Percentiles rank a stretch among this genome's conserved stretches.
These are phyloP conservation scores for Mucor racemosus DNA, from an alignment of 371 early-diverging fungal species.

Conservation along the genomic window DNA sequence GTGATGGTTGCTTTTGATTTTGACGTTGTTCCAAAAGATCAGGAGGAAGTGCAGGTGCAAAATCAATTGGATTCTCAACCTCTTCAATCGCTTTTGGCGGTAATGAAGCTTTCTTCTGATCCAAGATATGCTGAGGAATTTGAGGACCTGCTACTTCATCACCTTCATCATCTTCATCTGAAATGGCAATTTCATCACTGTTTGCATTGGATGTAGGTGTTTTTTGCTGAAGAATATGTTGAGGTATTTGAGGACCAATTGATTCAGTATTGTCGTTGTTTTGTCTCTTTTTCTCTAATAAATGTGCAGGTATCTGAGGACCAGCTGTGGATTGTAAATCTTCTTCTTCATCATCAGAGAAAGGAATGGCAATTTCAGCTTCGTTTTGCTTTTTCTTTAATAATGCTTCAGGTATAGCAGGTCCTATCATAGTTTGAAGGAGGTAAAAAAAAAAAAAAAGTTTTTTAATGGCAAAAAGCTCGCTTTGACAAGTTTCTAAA, in stretches of 20 bases:
- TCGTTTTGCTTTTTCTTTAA: conserved; percentile 18
- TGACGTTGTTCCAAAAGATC: conserved; percentile 53
- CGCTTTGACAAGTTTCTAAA: too few relatives aligned
- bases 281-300: not conserved
- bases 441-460: not conserved
- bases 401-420: conserved; percentile 23
- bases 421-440: conserved; percentile 22
- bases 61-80: conserved; percentile 44
- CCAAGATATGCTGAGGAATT: conserved; percentile 35
- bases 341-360: conserved; percentile 17
- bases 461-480: not conserved
- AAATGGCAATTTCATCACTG: not conserved
- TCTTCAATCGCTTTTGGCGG: conserved; percentile 14
- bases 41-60: conserved; percentile 63
- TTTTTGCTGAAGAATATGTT: conserved; percentile 1
- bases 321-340: conserved; percentile 9
- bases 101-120: too few relatives aligned
- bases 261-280: not conserved
- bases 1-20: conserved; percentile 7
- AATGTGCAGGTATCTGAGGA: conserved; percentile 1
- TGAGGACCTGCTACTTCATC: conserved; percentile 27
- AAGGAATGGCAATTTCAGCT: not conserved
- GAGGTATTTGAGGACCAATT: conserved; percentile 23
- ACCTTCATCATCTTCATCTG: not conserved
- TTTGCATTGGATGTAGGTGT: not conserved